A percentile compares a stretch with the other conserved stretches of the same genome.
Evolutionary conservation across 331 rosid species (phyloP).

Genomic region (Quercus phellos): DNA sequence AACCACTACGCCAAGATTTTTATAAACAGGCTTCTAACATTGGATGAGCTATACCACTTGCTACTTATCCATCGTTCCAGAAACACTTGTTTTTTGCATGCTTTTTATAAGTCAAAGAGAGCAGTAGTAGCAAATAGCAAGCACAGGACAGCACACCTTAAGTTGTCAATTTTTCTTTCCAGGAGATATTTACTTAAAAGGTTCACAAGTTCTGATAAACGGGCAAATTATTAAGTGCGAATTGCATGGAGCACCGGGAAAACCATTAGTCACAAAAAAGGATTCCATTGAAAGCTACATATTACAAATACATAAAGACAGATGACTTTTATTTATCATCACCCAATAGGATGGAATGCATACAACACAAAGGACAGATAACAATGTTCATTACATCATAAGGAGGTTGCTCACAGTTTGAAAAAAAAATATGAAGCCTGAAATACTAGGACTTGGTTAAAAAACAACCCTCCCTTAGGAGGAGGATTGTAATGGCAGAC

Average conservation of each 20-base stretch:
- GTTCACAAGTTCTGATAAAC: too few species aligned
- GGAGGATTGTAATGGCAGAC: conserved; percentile 71
- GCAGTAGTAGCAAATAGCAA: too few species aligned
- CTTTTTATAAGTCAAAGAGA: too few species aligned
- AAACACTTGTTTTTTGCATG: too few species aligned
- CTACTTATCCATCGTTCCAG: too few species aligned
- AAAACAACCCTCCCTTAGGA: conserved; percentile 47
- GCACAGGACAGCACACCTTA: too few species aligned
- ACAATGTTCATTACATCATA: conserved; percentile 26
- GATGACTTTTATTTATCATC: conserved; percentile 39
- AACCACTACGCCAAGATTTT: too few species aligned
- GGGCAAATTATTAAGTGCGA: background rate
- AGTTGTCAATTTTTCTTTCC: too few species aligned
- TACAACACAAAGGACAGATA: conserved; percentile 47
- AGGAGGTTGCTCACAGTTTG: conserved; percentile 41
- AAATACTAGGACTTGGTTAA: conserved; percentile 48
- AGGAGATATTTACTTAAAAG: too few species aligned
- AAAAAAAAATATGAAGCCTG: conserved; percentile 39
- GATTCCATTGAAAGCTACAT: background rate
- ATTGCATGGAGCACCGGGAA: background rate
- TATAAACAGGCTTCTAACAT: too few species aligned
- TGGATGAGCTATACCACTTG: too few species aligned
- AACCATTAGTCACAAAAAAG: background rate
- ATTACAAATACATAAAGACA: conserved; percentile 2
- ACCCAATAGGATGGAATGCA: background rate